These are phyloP conservation scores for Amanita molliuscula DNA, from an alignment of 768 basidiomycete species.

Conservation along the genomic window DNA sequence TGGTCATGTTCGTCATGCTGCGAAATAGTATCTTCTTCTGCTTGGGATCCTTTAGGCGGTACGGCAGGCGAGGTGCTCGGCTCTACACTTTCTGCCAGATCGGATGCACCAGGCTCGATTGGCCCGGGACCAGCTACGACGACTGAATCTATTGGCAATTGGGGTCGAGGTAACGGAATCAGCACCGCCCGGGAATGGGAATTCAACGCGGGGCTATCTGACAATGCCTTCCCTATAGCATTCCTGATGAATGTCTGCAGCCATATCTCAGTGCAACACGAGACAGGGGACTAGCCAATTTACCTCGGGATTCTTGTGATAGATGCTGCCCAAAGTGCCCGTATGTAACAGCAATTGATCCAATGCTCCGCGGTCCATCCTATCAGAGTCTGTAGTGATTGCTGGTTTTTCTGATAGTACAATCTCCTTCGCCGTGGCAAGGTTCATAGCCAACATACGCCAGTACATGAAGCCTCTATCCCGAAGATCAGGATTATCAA, in stretches of 20 bases:
- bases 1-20: slow-evolving; percentile 21
- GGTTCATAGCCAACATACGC: slow-evolving; percentile 92
- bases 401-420: slow-evolving; percentile 90
- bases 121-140: slow-evolving; percentile 58
- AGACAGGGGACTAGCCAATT: not conserved
- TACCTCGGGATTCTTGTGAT: slow-evolving; percentile 96
- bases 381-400: slow-evolving; percentile 96
- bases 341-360: slow-evolving; percentile 93
- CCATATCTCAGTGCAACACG: not conserved
- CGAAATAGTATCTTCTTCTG: slow-evolving; percentile 14
- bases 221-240: slow-evolving; percentile 71
- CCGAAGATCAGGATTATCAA: slow-evolving; percentile 95
- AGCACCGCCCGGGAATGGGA: slow-evolving; percentile 65
- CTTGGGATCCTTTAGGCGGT: slow-evolving; percentile 18
- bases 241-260: slow-evolving; percentile 86
- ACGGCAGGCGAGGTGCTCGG: slow-evolving; percentile 21
- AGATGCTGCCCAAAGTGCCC: slow-evolving; percentile 89
- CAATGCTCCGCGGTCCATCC: slow-evolving; percentile 93
- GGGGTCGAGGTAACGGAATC: slow-evolving; percentile 45
- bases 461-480: slow-evolving; percentile 99
- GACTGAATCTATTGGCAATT: slow-evolving; percentile 35
- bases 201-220: slow-evolving; percentile 87
- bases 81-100: slow-evolving; percentile 15
- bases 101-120: slow-evolving; percentile 28
- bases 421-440: slow-evolving; percentile 77